Conservation (phyloP, 2,329 filamentous ascomycete species). For the Byssochlamys sp. region DNA sequence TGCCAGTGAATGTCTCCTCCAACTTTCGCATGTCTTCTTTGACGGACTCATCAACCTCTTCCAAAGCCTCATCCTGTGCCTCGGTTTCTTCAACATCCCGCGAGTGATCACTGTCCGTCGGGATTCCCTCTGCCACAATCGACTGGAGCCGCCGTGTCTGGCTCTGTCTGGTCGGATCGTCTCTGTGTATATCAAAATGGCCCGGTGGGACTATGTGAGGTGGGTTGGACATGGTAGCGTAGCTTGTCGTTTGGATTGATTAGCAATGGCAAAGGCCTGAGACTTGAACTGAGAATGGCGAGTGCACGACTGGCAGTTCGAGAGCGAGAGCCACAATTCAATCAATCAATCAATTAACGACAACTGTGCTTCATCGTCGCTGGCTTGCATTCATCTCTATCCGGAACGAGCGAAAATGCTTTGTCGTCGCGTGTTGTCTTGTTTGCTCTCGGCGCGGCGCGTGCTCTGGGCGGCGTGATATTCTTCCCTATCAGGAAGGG, state of each 20-base stretch:
- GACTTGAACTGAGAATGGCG: not conserved
- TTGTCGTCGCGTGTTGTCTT: not conserved
- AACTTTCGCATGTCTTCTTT: constrained; percentile 80
- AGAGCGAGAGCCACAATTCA: not conserved
- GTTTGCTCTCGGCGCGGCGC: not conserved
- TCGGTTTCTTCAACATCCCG: constrained; percentile 13
- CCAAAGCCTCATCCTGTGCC: constrained; percentile 19
- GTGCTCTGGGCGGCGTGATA: not conserved
- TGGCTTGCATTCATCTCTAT: not conserved
- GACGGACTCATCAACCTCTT: constrained; percentile 45
- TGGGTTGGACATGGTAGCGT: constrained; percentile 17
- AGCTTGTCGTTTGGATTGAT: not conserved
- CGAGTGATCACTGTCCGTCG: constrained; percentile 10
- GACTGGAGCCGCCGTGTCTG: constrained; percentile 9
- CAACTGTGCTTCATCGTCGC: not conserved
- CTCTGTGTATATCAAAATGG: constrained; percentile 17
- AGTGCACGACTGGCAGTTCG: not conserved
- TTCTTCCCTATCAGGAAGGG: not conserved
- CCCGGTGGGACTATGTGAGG: constrained; percentile 13
- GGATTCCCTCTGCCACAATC: constrained; percentile 7
- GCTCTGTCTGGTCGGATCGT: constrained; percentile 8
- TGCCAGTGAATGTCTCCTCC: constrained; percentile 70
- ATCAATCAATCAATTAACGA: not conserved
- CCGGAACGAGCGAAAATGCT: not conserved
- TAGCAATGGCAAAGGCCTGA: not conserved